These are phyloP conservation scores for Eucalyptus pauciflora DNA, from an alignment of 345 rosid species.

Conservation along the genomic window DNA sequence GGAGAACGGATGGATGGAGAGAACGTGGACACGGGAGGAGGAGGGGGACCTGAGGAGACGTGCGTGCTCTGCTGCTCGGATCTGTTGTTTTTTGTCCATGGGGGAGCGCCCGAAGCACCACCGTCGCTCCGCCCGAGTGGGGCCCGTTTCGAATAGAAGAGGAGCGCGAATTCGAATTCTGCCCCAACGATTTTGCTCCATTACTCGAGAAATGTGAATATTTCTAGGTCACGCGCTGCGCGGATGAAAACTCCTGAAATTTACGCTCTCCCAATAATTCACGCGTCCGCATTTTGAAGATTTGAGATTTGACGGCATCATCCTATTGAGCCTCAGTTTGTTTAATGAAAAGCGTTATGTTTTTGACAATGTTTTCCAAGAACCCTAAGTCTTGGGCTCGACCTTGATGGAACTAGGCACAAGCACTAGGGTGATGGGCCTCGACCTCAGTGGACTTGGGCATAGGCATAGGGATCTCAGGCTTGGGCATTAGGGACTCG, in stretches of 20 bases:
- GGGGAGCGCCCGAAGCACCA: neutral
- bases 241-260: neutral
- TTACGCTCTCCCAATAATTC: neutral
- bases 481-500: fast-evolving
- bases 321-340: neutral
- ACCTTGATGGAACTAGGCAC: fast-evolving
- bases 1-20: neutral
- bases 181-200: neutral
- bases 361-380: too few relatives aligned
- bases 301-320: neutral
- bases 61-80: neutral
- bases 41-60: neutral
- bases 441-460: fast-evolving
- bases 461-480: fast-evolving
- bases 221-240: fast-evolving
- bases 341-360: too few relatives aligned
- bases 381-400: fast-evolving
- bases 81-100: neutral
- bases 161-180: too few relatives aligned
- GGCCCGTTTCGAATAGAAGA: neutral
- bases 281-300: fast-evolving
- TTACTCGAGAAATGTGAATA: neutral
- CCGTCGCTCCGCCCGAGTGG: neutral
- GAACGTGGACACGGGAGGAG: neutral
- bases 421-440: neutral